A percentile compares a stretch with the other conserved stretches of the same genome.
Evolutionary conservation across 1,284 basidiomycete species (phyloP).

Genomic region (Athelia psychrophila): DNA sequence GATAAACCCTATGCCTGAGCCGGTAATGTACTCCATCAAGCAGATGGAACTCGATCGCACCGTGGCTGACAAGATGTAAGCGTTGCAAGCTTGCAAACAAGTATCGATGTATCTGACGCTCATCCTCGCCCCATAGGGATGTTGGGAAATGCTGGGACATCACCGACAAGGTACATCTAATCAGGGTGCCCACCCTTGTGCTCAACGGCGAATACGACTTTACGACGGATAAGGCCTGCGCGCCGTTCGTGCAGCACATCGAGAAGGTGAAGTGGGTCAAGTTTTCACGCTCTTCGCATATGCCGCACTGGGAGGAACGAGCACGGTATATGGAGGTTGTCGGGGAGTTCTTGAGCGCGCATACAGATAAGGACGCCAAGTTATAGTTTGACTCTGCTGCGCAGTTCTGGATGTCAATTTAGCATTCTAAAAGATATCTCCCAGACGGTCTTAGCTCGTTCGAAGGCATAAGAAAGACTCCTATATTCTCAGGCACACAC

Average conservation of each 20-base stretch:
- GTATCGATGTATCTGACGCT: constrained; percentile 4
- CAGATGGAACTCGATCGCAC: constrained; percentile 7
- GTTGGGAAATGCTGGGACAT: constrained; percentile 16
- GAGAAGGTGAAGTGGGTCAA: background rate
- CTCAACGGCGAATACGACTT: constrained; percentile 20
- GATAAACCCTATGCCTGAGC: constrained; percentile 25
- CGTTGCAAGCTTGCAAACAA: background rate
- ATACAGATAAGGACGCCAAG: too few species aligned
- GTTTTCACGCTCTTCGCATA: constrained; percentile 9
- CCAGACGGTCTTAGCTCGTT: too few species aligned
- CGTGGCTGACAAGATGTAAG: constrained; percentile 8
- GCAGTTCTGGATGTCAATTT: too few species aligned
- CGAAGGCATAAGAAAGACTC: too few species aligned
- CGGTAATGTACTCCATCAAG: constrained; percentile 13
- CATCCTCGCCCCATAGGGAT: background rate
- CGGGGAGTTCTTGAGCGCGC: constrained; percentile 5
- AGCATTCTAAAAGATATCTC: too few species aligned
- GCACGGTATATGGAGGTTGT: constrained; percentile 6
- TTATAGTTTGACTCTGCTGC: too few species aligned
- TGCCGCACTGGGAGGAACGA: constrained; percentile 8
- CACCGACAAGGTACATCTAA: constrained; percentile 12
- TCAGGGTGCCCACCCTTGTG: constrained; percentile 18
- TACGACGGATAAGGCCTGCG: constrained; percentile 13
- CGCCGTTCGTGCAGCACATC: constrained; percentile 1
- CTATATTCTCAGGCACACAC: too few species aligned